Percentiles rank a stretch among this genome's conserved stretches.
These are phyloP conservation scores for Calonectria fujianensis DNA, from an alignment of 2,329 filamentous ascomycete species.

Conservation along the genomic window DNA sequence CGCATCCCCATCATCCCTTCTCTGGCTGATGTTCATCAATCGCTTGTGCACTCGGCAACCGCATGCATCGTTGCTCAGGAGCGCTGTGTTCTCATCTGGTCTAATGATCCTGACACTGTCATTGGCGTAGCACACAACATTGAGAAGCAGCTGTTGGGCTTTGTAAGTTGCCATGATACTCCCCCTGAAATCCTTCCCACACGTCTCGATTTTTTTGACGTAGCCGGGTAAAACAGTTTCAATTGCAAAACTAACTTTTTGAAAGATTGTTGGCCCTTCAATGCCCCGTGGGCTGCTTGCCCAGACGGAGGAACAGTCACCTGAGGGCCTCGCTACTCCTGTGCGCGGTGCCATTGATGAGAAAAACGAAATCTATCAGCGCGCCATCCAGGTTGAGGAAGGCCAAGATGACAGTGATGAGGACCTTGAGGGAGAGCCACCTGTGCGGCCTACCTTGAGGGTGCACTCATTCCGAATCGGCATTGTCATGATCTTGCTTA, in stretches of 20 bases:
- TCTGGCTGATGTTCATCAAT: constrained; percentile 44
- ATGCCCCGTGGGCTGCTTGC: constrained; percentile 51
- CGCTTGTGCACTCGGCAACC: constrained; percentile 44
- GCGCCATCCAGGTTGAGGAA: constrained; percentile 53
- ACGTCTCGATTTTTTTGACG: too few species aligned
- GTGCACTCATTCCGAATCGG: constrained; percentile 53
- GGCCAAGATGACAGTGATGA: constrained; percentile 48
- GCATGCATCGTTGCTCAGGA: constrained; percentile 51
- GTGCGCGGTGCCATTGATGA: constrained; percentile 54
- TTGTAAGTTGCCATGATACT: constrained; percentile 44
- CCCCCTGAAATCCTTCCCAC: too few species aligned
- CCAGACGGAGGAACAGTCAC: constrained; percentile 50
- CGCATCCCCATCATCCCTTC: constrained; percentile 50
- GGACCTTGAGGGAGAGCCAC: constrained; percentile 49
- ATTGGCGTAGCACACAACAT: constrained; percentile 52
- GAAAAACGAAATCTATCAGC: constrained; percentile 51
- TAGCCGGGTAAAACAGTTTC: fast-evolving
- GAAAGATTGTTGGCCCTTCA: constrained; percentile 50
- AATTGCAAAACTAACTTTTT: constrained; percentile 7
- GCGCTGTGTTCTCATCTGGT: constrained; percentile 52
- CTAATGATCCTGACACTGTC: constrained; percentile 49
- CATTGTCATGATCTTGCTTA: constrained; percentile 53
- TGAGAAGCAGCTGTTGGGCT: constrained; percentile 52
- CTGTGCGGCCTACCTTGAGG: constrained; percentile 46
- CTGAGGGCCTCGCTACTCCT: constrained; percentile 42